Conservation (phyloP, 352 stramenopile species). For the Pythium insidiosum region DNA sequence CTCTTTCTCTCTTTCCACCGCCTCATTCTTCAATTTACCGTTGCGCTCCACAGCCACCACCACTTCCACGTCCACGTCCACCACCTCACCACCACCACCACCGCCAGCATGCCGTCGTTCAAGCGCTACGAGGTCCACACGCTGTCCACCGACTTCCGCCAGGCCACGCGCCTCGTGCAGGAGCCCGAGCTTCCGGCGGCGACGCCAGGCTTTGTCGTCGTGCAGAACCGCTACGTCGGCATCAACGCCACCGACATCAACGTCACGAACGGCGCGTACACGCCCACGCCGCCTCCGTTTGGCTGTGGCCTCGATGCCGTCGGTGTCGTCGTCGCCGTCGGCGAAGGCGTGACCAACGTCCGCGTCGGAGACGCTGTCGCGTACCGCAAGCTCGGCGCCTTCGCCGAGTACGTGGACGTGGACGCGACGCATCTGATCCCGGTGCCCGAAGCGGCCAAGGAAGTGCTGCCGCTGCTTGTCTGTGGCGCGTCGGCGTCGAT, state of each 20-base stretch:
- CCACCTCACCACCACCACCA: neutral
- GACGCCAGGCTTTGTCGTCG: constrained; percentile 10
- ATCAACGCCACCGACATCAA: constrained; percentile 33
- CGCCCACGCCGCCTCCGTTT: constrained; percentile 16
- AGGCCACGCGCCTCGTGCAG: constrained; percentile 18
- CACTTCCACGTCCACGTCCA: too few species aligned
- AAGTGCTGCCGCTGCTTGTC: constrained; percentile 1
- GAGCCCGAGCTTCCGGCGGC: constrained; percentile 5
- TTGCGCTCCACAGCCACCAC: too few species aligned
- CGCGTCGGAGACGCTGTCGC: constrained; percentile 20
- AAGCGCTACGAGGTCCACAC: constrained; percentile 12
- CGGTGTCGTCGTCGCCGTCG: constrained; percentile 21
- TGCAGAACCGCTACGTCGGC: constrained; percentile 22
- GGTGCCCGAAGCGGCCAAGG: constrained; percentile 2
- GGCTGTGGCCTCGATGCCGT: constrained; percentile 18
- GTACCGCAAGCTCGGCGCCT: constrained; percentile 18
- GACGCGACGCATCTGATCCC: constrained; percentile 5
- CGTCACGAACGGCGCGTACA: constrained; percentile 11
- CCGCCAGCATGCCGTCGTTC: constrained; percentile 3
- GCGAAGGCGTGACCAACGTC: constrained; percentile 15
- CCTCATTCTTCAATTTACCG: too few species aligned
- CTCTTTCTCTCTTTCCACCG: too few species aligned
- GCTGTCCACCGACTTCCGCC: constrained; percentile 24
- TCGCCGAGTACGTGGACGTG: constrained; percentile 14
- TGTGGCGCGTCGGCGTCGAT: too few species aligned